Evolutionary conservation across 1,139 yeast species (phyloP).

Genomic region (Suhomyces kunorum): DNA sequence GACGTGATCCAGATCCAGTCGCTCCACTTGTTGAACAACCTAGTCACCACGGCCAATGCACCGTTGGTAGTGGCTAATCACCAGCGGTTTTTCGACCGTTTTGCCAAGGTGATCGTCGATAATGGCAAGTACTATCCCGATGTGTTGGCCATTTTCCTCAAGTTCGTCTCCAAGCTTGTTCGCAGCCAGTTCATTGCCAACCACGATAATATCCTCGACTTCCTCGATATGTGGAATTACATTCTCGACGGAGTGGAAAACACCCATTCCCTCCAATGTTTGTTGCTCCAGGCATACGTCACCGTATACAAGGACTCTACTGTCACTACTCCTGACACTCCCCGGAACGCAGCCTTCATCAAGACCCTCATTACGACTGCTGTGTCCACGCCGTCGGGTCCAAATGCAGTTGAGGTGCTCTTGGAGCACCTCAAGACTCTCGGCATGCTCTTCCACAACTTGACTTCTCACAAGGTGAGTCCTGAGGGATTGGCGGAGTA

Average conservation of each 20-base stretch:
- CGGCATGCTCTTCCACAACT: slow-evolving; percentile 25
- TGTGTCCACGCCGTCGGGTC: slow-evolving; percentile 10
- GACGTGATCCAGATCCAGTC: slow-evolving; percentile 46
- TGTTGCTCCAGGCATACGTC: slow-evolving; percentile 21
- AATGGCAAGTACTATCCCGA: slow-evolving; percentile 42
- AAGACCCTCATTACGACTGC: slow-evolving; percentile 10
- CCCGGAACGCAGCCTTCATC: slow-evolving; percentile 15
- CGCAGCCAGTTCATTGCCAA: slow-evolving; percentile 14
- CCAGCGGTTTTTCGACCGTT: slow-evolving; percentile 18
- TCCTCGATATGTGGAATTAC: slow-evolving; percentile 23
- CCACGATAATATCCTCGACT: slow-evolving; percentile 15
- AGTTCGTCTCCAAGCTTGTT: slow-evolving; percentile 36
- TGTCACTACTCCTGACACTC: slow-evolving; percentile 5
- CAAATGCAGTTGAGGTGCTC: slow-evolving; percentile 12
- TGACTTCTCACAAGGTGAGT: slow-evolving; percentile 9
- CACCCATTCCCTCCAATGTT: slow-evolving; percentile 14
- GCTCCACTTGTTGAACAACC: slow-evolving; percentile 38
- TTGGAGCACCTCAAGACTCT: slow-evolving; percentile 35
- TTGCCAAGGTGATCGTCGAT: slow-evolving; percentile 35
- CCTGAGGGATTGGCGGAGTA: slow-evolving; percentile 3
- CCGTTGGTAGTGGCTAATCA: slow-evolving; percentile 13
- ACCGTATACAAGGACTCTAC: slow-evolving; percentile 6
- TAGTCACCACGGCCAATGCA: slow-evolving; percentile 20
- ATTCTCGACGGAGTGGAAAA: slow-evolving; percentile 13
- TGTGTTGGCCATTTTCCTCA: slow-evolving; percentile 27